Evolutionary conservation across 352 stramenopile genomes (phyloP).

Genomic region (Phytophthora pini): DNA sequence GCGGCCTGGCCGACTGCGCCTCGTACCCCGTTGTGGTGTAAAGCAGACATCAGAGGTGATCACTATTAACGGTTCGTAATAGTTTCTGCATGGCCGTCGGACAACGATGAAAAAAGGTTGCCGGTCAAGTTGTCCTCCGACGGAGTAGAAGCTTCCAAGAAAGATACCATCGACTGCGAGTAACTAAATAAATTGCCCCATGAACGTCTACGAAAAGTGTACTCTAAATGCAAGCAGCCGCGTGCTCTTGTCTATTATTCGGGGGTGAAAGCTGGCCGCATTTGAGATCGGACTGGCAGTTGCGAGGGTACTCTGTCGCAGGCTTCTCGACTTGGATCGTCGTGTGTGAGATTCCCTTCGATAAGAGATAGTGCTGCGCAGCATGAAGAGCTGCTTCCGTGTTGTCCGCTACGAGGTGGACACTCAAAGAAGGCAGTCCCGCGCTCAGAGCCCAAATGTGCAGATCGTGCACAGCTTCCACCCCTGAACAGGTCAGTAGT

Average conservation of each 20-base stretch:
- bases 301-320: constrained; percentile 52
- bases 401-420: constrained; percentile 87
- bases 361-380: constrained; percentile 62
- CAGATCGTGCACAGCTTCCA: constrained; percentile 95
- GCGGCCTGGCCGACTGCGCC: constrained; percentile 86
- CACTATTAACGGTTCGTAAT: constrained; percentile 3
- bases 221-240: too few species aligned
- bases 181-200: too few species aligned
- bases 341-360: constrained; percentile 74
- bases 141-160: too few species aligned
- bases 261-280: constrained; percentile 49
- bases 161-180: too few species aligned
- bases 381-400: constrained; percentile 52
- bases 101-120: too few species aligned
- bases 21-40: constrained; percentile 83
- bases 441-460: constrained; percentile 97
- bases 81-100: constrained; percentile 8
- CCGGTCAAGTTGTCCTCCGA: too few species aligned
- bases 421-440: constrained; percentile 85
- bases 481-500: constrained; percentile 72
- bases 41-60: constrained; percentile 7
- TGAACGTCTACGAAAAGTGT: too few species aligned
- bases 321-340: constrained; percentile 83
- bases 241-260: too few species aligned
- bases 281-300: constrained; percentile 57